Percentiles rank a stretch among this genome's conserved stretches.
These are phyloP conservation scores for Dioscorea dumetorum DNA, from an alignment of 106 monocot species.

Conservation along the genomic window DNA sequence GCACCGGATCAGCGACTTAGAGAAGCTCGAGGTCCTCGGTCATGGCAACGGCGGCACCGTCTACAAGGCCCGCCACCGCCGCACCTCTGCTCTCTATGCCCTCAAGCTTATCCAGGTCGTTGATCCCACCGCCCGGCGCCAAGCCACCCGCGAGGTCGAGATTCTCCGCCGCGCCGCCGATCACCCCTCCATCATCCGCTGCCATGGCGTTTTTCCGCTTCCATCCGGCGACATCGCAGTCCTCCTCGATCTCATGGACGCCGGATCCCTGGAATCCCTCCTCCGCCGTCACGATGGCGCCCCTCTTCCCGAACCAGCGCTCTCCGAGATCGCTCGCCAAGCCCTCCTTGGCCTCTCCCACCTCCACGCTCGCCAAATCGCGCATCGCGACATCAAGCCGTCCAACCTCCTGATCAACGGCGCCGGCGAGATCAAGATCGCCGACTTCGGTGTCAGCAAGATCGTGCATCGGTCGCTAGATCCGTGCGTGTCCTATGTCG, in stretches of 20 bases:
- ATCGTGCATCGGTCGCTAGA: conserved; percentile 42
- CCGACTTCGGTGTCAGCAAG: conserved; percentile 68
- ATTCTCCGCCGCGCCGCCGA: conserved; percentile 51
- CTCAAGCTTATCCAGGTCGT: conserved; percentile 54
- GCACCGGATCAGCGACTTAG: conserved; percentile 49
- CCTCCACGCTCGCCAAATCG: conserved; percentile 46
- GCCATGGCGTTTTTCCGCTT: conserved; percentile 14
- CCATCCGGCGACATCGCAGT: conserved; percentile 33
- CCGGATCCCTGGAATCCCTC: conserved; percentile 19
- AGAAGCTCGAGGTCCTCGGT: conserved; percentile 67
- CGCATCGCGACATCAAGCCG: conserved; percentile 32
- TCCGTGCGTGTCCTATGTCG: conserved; percentile 60
- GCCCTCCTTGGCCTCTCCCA: conserved; percentile 25
- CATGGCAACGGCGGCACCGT: conserved; percentile 87
- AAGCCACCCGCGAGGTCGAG: conserved; percentile 27
- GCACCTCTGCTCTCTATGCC: conserved; percentile 37
- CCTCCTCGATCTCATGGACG: conserved; percentile 34
- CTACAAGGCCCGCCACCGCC: conserved; percentile 72
- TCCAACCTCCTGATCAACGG: conserved; percentile 20
- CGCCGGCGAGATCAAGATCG: conserved; percentile 62
- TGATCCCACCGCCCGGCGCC: conserved; percentile 1
- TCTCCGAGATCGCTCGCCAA: conserved; percentile 46
- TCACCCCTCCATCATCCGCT: conserved; percentile 41
- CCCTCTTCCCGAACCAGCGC: conserved; percentile 34
- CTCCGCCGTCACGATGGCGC: conserved; percentile 3